A percentile compares a stretch with the other conserved stretches of the same genome.
These are phyloP conservation scores for Cercospora beticola DNA, from an alignment of 2,329 filamentous ascomycete genomes.

Conservation along the genomic window DNA sequence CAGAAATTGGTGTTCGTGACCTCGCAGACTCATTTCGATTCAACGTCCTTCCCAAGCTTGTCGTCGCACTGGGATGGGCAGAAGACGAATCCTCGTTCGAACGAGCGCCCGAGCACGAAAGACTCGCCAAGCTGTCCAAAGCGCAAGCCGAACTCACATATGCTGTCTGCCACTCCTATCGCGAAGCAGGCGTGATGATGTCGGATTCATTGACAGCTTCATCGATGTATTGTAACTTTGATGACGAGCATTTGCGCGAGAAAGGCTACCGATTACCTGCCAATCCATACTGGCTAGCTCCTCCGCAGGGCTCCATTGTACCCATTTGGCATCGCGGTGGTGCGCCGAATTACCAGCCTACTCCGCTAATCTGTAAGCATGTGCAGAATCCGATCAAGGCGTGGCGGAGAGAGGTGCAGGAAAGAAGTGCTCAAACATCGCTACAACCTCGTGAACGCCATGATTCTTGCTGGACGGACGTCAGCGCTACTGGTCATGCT, in stretches of 20 bases:
- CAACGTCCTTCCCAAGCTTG: constrained; percentile 8
- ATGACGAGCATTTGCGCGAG: constrained; percentile 8
- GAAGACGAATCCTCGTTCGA: constrained; percentile 6
- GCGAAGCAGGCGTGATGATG: constrained; percentile 8
- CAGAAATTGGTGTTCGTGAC: constrained; percentile 14
- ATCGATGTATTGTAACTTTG: constrained; percentile 12
- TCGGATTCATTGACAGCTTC: constrained; percentile 10
- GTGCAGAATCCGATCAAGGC: constrained; percentile 9
- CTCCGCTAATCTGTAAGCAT: constrained; percentile 9
- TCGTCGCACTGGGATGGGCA: constrained; percentile 4
- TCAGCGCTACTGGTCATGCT: background rate
- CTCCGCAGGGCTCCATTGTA: constrained; percentile 12
- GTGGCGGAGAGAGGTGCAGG: constrained; percentile 6
- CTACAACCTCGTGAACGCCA: background rate
- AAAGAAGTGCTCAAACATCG: background rate
- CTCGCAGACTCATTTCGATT: constrained; percentile 10
- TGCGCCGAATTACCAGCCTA: constrained; percentile 12
- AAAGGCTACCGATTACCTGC: constrained; percentile 10
- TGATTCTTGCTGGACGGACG: background rate
- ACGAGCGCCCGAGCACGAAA: constrained; percentile 9
- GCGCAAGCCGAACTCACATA: constrained; percentile 15
- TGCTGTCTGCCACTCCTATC: constrained; percentile 12
- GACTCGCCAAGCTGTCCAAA: constrained; percentile 1
- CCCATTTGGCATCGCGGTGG: constrained; percentile 16
- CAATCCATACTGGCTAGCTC: constrained; percentile 15